phyloP scores from a whole-genome alignment of 106 monocot genomes.

The Phalaenopsis aphrodite region DNA sequence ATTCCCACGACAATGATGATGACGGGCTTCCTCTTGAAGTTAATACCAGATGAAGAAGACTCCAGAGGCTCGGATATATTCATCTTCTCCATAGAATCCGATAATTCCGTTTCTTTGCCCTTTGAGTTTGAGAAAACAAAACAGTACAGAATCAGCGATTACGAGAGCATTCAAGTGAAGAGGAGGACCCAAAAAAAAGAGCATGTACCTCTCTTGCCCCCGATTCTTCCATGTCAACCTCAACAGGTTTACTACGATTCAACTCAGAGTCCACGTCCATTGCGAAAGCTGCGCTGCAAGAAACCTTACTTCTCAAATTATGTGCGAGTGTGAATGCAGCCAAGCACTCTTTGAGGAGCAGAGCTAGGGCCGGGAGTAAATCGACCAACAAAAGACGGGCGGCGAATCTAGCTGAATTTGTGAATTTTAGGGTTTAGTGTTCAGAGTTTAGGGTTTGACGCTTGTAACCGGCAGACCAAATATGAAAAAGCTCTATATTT shows the following conservation, averaged over 20 bases:
- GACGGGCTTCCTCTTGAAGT: conserved; percentile 79
- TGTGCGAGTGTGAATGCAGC: neutral
- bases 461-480: too few relatives aligned
- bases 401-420: too few relatives aligned
- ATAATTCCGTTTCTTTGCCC: conserved; percentile 28
- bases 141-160: neutral
- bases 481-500: too few relatives aligned
- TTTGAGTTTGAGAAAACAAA: conserved; percentile 16
- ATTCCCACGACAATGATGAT: conserved; percentile 91
- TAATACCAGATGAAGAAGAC: conserved; percentile 12
- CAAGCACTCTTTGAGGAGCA: neutral
- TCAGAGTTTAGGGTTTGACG: too few relatives aligned
- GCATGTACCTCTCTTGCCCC: conserved; percentile 12
- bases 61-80: conserved; percentile 18
- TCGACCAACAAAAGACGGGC: too few relatives aligned
- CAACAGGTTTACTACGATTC: conserved; percentile 3
- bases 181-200: neutral
- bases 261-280: conserved; percentile 19
- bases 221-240: conserved; percentile 14
- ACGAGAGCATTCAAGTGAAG: neutral
- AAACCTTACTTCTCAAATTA: neutral
- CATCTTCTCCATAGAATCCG: conserved; percentile 54
- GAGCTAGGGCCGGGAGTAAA: too few relatives aligned
- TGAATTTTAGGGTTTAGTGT: too few relatives aligned
- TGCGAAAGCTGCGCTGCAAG: neutral